Conservation (phyloP, 306 rosid genomes). For the Dalbergia oliveri region DNA sequence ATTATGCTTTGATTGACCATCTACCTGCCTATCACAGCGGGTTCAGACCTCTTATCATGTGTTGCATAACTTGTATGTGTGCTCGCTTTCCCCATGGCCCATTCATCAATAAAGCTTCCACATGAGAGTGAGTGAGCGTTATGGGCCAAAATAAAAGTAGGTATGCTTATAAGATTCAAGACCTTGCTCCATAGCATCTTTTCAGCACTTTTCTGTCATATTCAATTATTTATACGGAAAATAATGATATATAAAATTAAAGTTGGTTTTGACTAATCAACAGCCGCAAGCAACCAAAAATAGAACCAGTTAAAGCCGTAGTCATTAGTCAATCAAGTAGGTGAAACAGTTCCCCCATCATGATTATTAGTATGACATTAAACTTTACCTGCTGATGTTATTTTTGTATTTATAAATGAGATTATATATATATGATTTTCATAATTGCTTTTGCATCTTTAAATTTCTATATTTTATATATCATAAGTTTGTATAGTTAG, state of each 20-base stretch:
- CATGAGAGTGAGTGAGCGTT: background rate
- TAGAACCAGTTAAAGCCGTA: background rate
- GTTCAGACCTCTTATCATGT: background rate
- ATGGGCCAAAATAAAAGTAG: background rate
- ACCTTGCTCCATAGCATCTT: background rate
- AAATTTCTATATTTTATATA: background rate
- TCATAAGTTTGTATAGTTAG: background rate
- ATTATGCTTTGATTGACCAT: background rate
- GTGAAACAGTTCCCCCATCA: conserved; percentile 11
- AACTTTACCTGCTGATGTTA: background rate
- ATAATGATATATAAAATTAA: background rate
- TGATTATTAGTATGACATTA: background rate
- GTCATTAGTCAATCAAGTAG: background rate
- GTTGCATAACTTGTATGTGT: background rate
- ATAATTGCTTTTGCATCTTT: background rate
- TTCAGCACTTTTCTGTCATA: background rate
- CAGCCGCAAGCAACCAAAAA: background rate
- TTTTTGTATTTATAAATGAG: background rate
- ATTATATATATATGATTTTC: background rate
- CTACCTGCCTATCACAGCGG: background rate
- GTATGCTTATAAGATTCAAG: background rate
- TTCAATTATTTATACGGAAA: conserved; percentile 1
- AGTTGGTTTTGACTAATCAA: conserved; percentile 17
- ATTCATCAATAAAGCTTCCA: background rate
- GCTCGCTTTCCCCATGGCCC: background rate